Conservation (phyloP, 108 stramenopile species). For the Skeletonema grethae region DNA sequence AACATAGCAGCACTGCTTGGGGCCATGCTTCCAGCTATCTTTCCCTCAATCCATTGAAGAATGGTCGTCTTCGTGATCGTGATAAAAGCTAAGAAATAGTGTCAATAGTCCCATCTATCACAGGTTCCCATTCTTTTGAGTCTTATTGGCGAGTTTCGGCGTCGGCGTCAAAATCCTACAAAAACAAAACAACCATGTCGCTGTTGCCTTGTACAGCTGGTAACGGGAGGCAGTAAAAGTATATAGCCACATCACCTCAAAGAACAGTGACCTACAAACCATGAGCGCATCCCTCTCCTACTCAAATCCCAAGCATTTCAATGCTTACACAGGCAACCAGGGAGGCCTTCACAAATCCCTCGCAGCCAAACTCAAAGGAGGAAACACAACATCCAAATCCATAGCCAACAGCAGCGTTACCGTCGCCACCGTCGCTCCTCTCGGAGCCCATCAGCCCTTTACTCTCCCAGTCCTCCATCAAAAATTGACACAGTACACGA, state of each 20-base stretch:
- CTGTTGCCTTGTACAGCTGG: too few species aligned
- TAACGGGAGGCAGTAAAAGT: too few species aligned
- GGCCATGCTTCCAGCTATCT: too few species aligned
- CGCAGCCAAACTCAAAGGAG: not conserved
- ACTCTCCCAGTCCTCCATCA: not conserved
- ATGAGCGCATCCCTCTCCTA: not conserved
- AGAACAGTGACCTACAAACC: not conserved
- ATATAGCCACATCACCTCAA: too few species aligned
- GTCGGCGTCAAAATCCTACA: too few species aligned
- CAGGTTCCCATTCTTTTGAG: too few species aligned
- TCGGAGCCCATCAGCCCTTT: not conserved
- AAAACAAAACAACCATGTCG: too few species aligned
- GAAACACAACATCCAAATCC: not conserved
- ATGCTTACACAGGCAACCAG: constrained; percentile 10
- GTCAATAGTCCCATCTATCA: too few species aligned
- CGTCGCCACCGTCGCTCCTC: not conserved
- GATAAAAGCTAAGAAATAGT: too few species aligned
- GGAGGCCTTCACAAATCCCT: not conserved
- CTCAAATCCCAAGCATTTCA: constrained; percentile 16
- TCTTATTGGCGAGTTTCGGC: too few species aligned
- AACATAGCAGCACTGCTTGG: not conserved
- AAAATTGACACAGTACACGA: constrained; percentile 28
- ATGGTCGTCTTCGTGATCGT: too few species aligned
- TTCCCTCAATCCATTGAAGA: too few species aligned
- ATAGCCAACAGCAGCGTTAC: not conserved